Evolutionary conservation across 805 yeast species (phyloP), one percentile per base, ranked within the genome.

Genomic region (Wickerhamiella dianesei): DNA sequence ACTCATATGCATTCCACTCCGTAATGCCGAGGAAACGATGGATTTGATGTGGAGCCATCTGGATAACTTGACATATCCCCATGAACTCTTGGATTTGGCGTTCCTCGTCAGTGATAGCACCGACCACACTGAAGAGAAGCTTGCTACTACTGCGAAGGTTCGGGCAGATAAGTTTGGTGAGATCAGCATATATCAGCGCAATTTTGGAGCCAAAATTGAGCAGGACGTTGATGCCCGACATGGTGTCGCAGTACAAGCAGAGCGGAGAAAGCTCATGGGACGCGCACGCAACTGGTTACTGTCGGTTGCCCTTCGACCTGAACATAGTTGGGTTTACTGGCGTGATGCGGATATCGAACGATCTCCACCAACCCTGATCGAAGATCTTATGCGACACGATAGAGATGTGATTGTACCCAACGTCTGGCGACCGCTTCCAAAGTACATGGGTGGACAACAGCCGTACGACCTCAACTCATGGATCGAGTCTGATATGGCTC

Each of bases 261-360:
- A 94, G 41, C 74, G 97, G 62, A 72, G 97, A 58, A 89, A 89
- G 63, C 72, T 86, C 55, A 89, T 89, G 97, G 97, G 94, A 3
- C 73, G 87, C 49, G 96, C 96, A 4, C 73, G 97, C 62, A 89
- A 89, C 64, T 89, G 97, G 97, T 68, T 89, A 40, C 76, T 87
- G 60, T 69, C 89, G 0, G 86, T 82, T 4, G 94, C 95, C 1
- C 64, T 89, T 44, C 80, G 79, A 62, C 96, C 97, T 1, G 79
- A 89, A 62, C 97, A 89, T 62, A 79, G 94, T 5, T 87, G 88
- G 82, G 96, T 89, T 5, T 87, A 88, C 63, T 89, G 97, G 97
- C 72, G 97, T 64, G 97, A 89, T 67, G 95, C 92, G 12, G 97
- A 89, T 64, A 95, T 89, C n/a, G 95, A 88, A 62, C 79, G 88